Evolutionary conservation across 2,329 filamentous ascomycete genomes (phyloP).

Genomic region (Venturiaceae sp.): DNA sequence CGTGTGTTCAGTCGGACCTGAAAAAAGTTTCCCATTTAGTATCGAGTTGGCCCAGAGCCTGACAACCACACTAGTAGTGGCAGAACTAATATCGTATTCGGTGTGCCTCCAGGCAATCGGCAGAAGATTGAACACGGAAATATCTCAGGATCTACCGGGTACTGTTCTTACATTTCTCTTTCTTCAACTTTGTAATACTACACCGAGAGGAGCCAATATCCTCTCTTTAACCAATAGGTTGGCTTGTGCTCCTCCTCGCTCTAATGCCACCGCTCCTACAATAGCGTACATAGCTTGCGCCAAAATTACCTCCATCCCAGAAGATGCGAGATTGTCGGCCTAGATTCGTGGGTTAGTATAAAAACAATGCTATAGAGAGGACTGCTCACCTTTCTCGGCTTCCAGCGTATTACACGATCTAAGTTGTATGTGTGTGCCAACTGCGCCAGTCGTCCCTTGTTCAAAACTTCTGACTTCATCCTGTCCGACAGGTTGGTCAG

Average conservation of each 20-base stretch:
- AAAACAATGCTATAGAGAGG: slow-evolving; percentile 5
- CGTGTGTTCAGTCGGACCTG: no score
- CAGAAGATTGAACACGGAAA: no score
- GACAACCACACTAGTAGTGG: no score
- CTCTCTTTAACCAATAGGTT: slow-evolving; percentile 65
- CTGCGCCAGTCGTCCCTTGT: slow-evolving; percentile 54
- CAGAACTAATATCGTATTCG: no score
- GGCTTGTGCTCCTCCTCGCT: slow-evolving; percentile 72
- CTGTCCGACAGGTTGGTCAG: slow-evolving; percentile 59
- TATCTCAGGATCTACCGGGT: no score
- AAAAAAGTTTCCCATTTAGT: no score
- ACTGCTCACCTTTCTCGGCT: slow-evolving; percentile 62
- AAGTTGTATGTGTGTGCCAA: slow-evolving; percentile 65
- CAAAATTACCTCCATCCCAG: slow-evolving; percentile 66
- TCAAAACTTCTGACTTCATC: slow-evolving; percentile 52
- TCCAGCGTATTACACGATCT: slow-evolving; percentile 73
- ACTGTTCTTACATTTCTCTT: background rate
- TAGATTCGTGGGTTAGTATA: slow-evolving; percentile 19
- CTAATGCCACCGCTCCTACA: slow-evolving; percentile 79
- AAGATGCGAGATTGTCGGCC: slow-evolving; percentile 58
- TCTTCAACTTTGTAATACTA: background rate
- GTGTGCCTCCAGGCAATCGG: no score
- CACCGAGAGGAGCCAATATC: slow-evolving; percentile 46
- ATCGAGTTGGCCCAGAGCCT: no score
- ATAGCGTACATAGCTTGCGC: slow-evolving; percentile 75